Percentiles rank a stretch among this genome's conserved stretches.
These are phyloP conservation scores for Calendula officinalis DNA, from an alignment of 129 eudicot species.

Conservation along the genomic window DNA sequence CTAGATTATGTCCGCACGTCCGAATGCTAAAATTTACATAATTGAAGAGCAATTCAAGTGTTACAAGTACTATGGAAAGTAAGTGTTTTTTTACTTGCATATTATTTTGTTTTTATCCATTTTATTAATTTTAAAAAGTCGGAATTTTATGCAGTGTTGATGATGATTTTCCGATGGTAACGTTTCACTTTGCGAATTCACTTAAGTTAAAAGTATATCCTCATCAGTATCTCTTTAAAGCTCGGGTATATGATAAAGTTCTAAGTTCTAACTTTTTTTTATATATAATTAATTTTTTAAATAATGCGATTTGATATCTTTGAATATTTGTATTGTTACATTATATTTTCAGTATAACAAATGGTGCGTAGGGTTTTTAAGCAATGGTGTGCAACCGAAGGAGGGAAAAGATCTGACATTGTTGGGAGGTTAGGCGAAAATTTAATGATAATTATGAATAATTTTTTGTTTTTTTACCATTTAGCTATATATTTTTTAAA, in stretches of 20 bases:
- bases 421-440: slow-evolving; percentile 68
- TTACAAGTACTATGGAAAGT: slow-evolving; percentile 51
- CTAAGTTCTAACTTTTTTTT: too few relatives aligned
- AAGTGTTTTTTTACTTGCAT: slow-evolving; percentile 28
- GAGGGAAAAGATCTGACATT: slow-evolving; percentile 56
- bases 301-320: background rate
- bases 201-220: slow-evolving; percentile 60
- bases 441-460: background rate
- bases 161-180: slow-evolving; percentile 65
- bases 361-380: slow-evolving; percentile 83
- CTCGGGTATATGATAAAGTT: slow-evolving; percentile 37
- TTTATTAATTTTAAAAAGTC: background rate
- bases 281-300: background rate
- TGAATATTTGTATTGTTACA: slow-evolving; percentile 1
- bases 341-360: slow-evolving; percentile 39
- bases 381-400: slow-evolving; percentile 54
- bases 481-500: background rate
- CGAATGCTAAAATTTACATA: slow-evolving; percentile 35
- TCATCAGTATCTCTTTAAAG: slow-evolving; percentile 63
- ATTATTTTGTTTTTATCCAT: too few relatives aligned
- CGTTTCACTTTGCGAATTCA: slow-evolving; percentile 58
- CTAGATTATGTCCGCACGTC: slow-evolving; percentile 58
- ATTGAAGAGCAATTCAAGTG: slow-evolving; percentile 62
- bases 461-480: background rate
- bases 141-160: slow-evolving; percentile 54